A percentile compares a stretch with the other conserved stretches of the same genome.
These are phyloP conservation scores for Incumbomyces delicatus DNA, from an alignment of 2,329 filamentous ascomycete genomes.

Conservation along the genomic window DNA sequence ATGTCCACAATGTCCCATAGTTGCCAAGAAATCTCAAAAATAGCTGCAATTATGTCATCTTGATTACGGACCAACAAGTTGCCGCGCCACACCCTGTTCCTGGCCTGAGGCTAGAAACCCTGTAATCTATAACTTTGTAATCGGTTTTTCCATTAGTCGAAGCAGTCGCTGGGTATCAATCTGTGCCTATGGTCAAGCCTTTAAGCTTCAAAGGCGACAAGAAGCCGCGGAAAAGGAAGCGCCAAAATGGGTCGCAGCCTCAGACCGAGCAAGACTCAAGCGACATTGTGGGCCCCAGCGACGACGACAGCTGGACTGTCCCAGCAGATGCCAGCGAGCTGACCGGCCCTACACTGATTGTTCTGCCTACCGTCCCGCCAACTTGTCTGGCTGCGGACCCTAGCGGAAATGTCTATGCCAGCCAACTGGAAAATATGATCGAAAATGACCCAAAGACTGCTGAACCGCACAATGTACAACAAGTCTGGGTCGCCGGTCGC, in stretches of 20 bases:
- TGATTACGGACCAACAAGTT: too few relatives aligned
- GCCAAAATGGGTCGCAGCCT: constrained; percentile 36
- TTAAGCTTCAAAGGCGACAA: constrained; percentile 96
- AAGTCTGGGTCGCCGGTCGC: constrained; percentile 86
- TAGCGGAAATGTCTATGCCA: constrained; percentile 74
- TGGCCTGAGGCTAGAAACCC: too few relatives aligned
- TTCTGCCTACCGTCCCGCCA: constrained; percentile 64
- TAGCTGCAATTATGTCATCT: too few relatives aligned
- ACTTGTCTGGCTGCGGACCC: constrained; percentile 77
- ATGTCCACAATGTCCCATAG: too few relatives aligned
- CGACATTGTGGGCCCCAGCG: constrained; percentile 31
- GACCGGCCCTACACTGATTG: constrained; percentile 70
- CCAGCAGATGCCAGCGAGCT: constrained; percentile 68
- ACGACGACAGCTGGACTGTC: constrained; percentile 85
- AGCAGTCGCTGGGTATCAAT: neutral
- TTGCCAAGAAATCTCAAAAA: too few relatives aligned
- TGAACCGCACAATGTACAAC: constrained; percentile 89
- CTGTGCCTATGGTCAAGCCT: constrained; percentile 52
- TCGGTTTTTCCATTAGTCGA: too few relatives aligned
- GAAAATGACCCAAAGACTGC: constrained; percentile 73
- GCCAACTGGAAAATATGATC: constrained; percentile 75
- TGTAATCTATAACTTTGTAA: too few relatives aligned
- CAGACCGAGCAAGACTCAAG: constrained; percentile 23
- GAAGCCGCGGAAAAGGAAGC: constrained; percentile 73
- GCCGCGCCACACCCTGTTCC: too few relatives aligned